Evolutionary conservation across 306 rosid genomes (phyloP).

Genomic region (Dalbergia cochinchinensis): DNA sequence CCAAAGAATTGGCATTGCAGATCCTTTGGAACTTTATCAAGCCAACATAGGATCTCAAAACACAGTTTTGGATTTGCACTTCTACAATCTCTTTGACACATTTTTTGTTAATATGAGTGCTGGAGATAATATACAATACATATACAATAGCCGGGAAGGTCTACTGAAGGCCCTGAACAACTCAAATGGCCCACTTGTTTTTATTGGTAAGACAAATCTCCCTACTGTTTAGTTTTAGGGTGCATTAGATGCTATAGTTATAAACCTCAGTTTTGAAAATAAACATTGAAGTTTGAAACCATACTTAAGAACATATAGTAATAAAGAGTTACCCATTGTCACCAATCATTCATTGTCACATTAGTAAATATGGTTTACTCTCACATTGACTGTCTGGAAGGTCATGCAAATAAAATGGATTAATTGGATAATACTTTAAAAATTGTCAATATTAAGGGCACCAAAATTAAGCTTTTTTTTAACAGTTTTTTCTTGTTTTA

Average conservation of each 20-base stretch:
- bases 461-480: too few species aligned
- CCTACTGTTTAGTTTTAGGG: not conserved
- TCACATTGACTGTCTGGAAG: too few species aligned
- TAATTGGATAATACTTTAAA: too few species aligned
- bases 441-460: too few species aligned
- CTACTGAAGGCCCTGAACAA: slow-evolving; percentile 68
- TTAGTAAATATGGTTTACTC: too few species aligned
- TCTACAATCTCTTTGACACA: slow-evolving; percentile 77
- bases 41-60: slow-evolving; percentile 63
- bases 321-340: too few species aligned
- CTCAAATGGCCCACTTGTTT: slow-evolving; percentile 81
- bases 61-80: slow-evolving; percentile 53
- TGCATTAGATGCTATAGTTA: slow-evolving; percentile 20
- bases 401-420: too few species aligned
- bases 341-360: too few species aligned
- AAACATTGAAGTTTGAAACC: slow-evolving; percentile 15
- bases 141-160: slow-evolving; percentile 77
- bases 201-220: slow-evolving; percentile 60
- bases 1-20: slow-evolving; percentile 90
- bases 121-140: slow-evolving; percentile 71
- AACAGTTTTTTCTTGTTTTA: not conserved
- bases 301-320: too few species aligned
- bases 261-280: not conserved
- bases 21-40: slow-evolving; percentile 84
- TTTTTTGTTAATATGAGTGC: slow-evolving; percentile 78